Evolutionary conservation across 495 filamentous ascomycete genomes (phyloP).

Genomic region (Clohesyomyces aquaticus): DNA sequence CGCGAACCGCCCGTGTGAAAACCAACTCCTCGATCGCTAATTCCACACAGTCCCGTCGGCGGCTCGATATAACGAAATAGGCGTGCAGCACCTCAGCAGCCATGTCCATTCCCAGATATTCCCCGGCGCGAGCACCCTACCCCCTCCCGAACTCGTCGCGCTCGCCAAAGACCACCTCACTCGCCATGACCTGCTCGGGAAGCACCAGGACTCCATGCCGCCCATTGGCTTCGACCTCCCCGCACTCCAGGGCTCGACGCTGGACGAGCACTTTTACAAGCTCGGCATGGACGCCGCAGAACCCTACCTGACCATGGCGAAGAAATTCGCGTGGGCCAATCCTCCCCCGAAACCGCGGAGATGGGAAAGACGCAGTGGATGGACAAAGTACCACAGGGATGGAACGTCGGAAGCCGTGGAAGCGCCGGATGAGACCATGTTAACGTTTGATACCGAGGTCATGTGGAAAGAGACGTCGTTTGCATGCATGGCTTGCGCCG

Average conservation of each 20-base stretch:
- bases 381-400: constrained; percentile 87
- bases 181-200: constrained; percentile 86
- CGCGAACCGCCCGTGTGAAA: neutral
- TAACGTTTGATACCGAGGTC: constrained; percentile 96
- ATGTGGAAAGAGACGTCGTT: constrained; percentile 91
- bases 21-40: constrained; percentile 2
- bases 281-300: constrained; percentile 87
- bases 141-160: constrained; percentile 70
- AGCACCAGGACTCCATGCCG: constrained; percentile 73
- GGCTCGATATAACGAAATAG: constrained; percentile 85
- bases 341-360: constrained; percentile 74
- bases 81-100: constrained; percentile 87
- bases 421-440: constrained; percentile 74
- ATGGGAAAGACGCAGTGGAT: constrained; percentile 83
- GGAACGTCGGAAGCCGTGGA: constrained; percentile 71
- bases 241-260: constrained; percentile 70
- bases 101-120: constrained; percentile 86
- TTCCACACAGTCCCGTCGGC: constrained; percentile 55
- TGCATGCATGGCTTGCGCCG: constrained; percentile 95
- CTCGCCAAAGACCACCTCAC: constrained; percentile 82
- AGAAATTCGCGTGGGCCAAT: constrained; percentile 66
- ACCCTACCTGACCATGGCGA: constrained; percentile 78
- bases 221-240: constrained; percentile 89
- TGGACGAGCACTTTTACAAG: constrained; percentile 95
- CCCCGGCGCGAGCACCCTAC: constrained; percentile 57